These are phyloP conservation scores for Brettanomyces custersianus DNA, from an alignment of 805 yeast genomes.

Conservation along the genomic window DNA sequence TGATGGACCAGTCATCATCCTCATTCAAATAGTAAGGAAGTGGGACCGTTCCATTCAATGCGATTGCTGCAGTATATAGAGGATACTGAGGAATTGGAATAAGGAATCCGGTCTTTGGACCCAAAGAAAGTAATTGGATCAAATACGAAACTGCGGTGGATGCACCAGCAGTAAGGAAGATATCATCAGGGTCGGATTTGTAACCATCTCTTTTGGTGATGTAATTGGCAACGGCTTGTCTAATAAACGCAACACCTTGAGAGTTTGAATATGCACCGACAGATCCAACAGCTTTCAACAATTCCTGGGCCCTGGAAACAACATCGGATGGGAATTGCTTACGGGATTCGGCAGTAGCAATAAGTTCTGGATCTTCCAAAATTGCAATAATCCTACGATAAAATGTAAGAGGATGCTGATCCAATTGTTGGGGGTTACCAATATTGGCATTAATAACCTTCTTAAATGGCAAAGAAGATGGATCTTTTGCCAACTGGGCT, in stretches of 20 bases:
- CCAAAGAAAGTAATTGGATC: constrained; percentile 59
- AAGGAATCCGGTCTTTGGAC: constrained; percentile 66
- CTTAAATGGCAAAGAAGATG: constrained; percentile 64
- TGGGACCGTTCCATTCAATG: constrained; percentile 73
- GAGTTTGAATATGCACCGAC: constrained; percentile 95
- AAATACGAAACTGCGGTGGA: constrained; percentile 85
- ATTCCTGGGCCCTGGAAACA: constrained; percentile 52
- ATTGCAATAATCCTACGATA: constrained; percentile 85
- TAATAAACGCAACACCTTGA: constrained; percentile 69
- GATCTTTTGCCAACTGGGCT: constrained; percentile 41
- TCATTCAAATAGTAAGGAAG: constrained; percentile 86
- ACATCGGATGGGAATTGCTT: constrained; percentile 56
- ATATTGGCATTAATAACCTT: constrained; percentile 84
- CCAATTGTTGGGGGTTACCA: constrained; percentile 96
- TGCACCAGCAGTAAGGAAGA: constrained; percentile 89
- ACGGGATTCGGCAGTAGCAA: constrained; percentile 28
- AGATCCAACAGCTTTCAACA: constrained; percentile 62
- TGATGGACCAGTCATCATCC: constrained; percentile 73
- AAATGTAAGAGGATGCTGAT: constrained; percentile 91
- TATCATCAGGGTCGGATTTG: constrained; percentile 56
- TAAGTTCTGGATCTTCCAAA: constrained; percentile 73
- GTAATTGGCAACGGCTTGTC: constrained; percentile 75
- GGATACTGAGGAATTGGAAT: constrained; percentile 99
- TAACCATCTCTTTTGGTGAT: constrained; percentile 73
- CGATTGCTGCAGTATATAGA: constrained; percentile 87